Evolutionary conservation across 768 basidiomycete species (phyloP), one percentile per base, ranked within the genome.

Genomic region (Boletus rubropictus): DNA sequence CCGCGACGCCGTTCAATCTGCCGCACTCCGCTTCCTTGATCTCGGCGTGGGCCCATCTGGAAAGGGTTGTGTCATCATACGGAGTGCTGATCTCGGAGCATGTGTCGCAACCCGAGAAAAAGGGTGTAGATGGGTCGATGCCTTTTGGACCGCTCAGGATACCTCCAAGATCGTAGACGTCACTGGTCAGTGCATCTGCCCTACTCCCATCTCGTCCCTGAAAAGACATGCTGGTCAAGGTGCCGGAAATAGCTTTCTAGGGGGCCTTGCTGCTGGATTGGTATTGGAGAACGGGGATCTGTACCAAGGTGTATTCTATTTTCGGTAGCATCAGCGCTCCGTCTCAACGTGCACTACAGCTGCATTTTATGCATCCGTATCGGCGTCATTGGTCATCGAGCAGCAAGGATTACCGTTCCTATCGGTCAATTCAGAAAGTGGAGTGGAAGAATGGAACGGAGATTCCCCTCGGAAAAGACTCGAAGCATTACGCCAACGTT

Each of bases 241-340:
- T 36, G 91, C 89, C n/a, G 92, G 92, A 14, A 95, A 95, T 63
- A 77, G 80, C 49, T 95, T 94, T 64, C 72, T 94, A 20, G 90
- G 90, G 12, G 90, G 90, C 6, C 72, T 93, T 12, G 81, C 81
- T 10, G 90, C 88, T 17, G 90, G 90, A 0, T 62, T 92, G 42
- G 53, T 68, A 17, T 55, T 81, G 42, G 69, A 75, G 36, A 58
- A 74, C 33, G 79, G 77, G 2, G 76, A 90, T 60, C 63, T 87
- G n/a, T 73, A 73, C 40, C 68, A 81, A 73, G 88, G 91, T 89
- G 49, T 49, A 67, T 62, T 20, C 46, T 22, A 25, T 25, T 48
- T 36, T 51, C 40, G 46, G 48, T 40, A n/a, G 20, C 52, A 12
- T 29, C 7, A 27, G 17, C 21, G 36, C 35, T 43, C 32, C 41